Percentiles rank a stretch among this genome's conserved stretches.
Evolutionary conservation across 495 filamentous ascomycete genomes (phyloP).

Genomic region (Neurospora sp.): DNA sequence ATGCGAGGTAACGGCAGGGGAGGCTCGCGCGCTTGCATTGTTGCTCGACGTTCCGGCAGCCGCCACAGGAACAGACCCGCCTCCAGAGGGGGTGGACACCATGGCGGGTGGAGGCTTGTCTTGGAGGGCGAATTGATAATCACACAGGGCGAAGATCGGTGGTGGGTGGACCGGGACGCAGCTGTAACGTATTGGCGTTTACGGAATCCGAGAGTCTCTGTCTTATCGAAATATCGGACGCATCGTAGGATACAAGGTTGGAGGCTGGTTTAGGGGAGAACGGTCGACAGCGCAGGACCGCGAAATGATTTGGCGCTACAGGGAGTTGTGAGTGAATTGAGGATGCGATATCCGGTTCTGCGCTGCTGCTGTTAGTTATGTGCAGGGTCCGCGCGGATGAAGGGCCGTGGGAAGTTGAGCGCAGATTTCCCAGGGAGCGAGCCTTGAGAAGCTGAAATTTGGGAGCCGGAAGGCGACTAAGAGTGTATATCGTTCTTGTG

Average conservation of each 20-base stretch:
- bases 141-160: background rate
- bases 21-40: constrained; percentile 37
- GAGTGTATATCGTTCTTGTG: background rate
- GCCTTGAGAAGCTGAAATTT: background rate
- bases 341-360: background rate
- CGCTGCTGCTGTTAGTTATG: background rate
- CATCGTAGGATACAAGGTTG: background rate
- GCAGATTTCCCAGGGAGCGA: background rate
- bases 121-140: background rate
- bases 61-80: constrained; percentile 23
- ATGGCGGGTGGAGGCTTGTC: constrained; percentile 17
- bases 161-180: constrained; percentile 1
- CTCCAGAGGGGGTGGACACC: constrained; percentile 32
- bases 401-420: background rate
- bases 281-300: background rate
- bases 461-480: background rate
- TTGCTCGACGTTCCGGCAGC: constrained; percentile 20
- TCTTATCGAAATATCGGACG: background rate
- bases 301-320: background rate
- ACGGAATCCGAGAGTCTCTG: background rate
- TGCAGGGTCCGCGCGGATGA: background rate
- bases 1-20: constrained; percentile 32
- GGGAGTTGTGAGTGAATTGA: background rate
- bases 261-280: background rate
- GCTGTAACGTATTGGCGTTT: background rate